Evolutionary conservation across 2,329 filamentous ascomycete genomes (phyloP).

Genomic region (Aspergillus flavus): DNA sequence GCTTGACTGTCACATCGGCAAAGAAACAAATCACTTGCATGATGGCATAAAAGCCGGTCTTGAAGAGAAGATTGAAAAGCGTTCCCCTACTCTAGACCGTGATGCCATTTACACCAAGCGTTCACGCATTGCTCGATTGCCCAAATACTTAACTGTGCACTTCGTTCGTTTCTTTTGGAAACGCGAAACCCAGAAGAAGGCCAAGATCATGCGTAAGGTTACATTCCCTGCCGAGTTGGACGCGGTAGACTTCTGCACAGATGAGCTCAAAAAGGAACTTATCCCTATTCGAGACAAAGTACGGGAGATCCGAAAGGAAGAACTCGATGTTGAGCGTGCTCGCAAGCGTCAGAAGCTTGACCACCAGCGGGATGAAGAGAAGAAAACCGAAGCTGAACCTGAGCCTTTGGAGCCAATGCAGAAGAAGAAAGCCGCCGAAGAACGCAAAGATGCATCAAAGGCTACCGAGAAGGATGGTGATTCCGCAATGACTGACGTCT

Average conservation of each 20-base stretch:
- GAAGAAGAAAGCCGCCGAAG: conserved; percentile 52
- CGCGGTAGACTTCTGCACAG: conserved; percentile 91
- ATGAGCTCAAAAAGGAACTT: conserved; percentile 78
- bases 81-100: conserved; percentile 73
- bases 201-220: conserved; percentile 99
- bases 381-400: conserved; percentile 41
- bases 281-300: conserved; percentile 96
- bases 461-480: conserved; percentile 64
- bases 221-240: conserved; percentile 94
- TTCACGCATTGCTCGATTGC: conserved; percentile 84
- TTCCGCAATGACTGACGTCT: conserved; percentile 71
- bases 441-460: conserved; percentile 55
- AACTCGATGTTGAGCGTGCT: conserved; percentile 87
- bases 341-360: conserved; percentile 86
- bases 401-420: conserved; percentile 45
- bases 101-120: conserved; percentile 87
- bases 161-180: conserved; percentile 99
- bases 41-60: conserved; percentile 84
- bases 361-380: conserved; percentile 58
- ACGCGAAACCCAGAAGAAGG: conserved; percentile 92
- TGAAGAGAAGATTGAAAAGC: conserved; percentile 89
- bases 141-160: conserved; percentile 94
- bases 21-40: conserved; percentile 81
- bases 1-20: conserved; percentile 93
- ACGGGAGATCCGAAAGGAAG: conserved; percentile 90